Base-by-base conservation (phyloP, 768 basidiomycete species). In the Psilocybe subaeruginosa region DNA sequence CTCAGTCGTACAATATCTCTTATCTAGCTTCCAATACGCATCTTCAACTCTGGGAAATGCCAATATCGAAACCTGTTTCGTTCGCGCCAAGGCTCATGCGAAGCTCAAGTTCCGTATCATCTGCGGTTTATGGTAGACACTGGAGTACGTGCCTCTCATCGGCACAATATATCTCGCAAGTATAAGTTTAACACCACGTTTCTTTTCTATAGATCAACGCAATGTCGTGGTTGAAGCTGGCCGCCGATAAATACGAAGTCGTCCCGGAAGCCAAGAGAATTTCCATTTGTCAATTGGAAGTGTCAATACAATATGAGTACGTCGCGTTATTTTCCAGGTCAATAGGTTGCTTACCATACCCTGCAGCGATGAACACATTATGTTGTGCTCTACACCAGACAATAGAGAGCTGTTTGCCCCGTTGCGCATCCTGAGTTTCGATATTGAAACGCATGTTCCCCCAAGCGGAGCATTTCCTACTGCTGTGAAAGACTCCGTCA, bases 91-190 rank as follows among this genome's bases (percentile, higher is more conserved):
- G 55, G 85, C 27, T 95, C 93, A 0, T 97, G 81, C 64, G 96
- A 97, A 75, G 94, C 92, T 67, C 95, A 95, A 66, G 88, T 97
- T 56, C 85, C 85, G 0, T 97, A 93, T 68, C 85, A 83, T 4
- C 76, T 97, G 54, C 86, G 96, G 8, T 97, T 97, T 74, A 97
- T 97, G 96, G 91, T 97, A 59, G 96, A 98, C 69, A 90, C 90
- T 8, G 87, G 91, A 81, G 95, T 93, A 54, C 35, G 63, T 61
- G 23, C 14, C 45, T 43, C 31, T 43, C 33, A 2, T 16, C 4
- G n/a, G 14, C 27, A 11, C 1, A 16, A 29, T n/a, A 54, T n/a
- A 29, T 12, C 8, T 33, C 12, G 12, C 2, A 12, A 0, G 23
- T n/a, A 43, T 33, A 59, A 33, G 7, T 37, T 37, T 33, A 16